These are phyloP conservation scores for Chondrus crispus DNA, from an alignment of 23 red algal species.

Conservation along the genomic window DNA sequence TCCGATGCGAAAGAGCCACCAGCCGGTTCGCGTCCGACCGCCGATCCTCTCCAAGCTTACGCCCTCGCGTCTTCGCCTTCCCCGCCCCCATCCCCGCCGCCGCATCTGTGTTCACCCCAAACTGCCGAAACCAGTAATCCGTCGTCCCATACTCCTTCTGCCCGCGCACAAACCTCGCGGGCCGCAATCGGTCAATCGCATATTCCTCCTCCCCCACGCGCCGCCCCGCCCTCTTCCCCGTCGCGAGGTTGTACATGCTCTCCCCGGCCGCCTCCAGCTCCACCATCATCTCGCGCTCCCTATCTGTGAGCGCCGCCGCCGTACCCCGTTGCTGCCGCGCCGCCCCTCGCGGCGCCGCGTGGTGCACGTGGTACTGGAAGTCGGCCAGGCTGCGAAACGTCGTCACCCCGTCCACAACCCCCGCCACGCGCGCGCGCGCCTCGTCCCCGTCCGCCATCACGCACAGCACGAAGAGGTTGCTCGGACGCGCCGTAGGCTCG, in stretches of 20 bases:
- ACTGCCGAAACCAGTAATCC: slow-evolving; percentile 37
- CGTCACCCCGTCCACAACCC: not conserved
- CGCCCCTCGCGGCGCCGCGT: not conserved
- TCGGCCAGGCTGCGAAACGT: slow-evolving; percentile 25
- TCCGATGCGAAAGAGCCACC: not conserved
- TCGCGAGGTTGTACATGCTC: not conserved
- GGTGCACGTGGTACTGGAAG: not conserved
- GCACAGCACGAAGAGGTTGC: slow-evolving; percentile 7
- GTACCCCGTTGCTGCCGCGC: not conserved
- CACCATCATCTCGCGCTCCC: not conserved
- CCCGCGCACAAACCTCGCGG: not conserved
- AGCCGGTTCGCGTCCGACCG: slow-evolving; percentile 14
- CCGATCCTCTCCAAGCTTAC: not conserved
- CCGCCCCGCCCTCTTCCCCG: not conserved
- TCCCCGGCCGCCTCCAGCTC: not conserved
- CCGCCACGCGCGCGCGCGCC: not conserved
- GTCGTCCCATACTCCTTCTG: not conserved
- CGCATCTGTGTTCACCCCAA: not conserved
- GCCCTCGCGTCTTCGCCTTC: not conserved
- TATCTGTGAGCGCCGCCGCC: not conserved
- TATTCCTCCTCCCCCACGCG: not conserved
- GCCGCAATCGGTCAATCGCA: slow-evolving; percentile 10
- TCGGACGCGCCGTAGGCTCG: not conserved
- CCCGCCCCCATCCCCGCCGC: not conserved
- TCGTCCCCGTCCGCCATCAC: not conserved